phyloP scores from a whole-genome alignment of 495 filamentous ascomycete species.

The Beverwykella pulmonaria region DNA sequence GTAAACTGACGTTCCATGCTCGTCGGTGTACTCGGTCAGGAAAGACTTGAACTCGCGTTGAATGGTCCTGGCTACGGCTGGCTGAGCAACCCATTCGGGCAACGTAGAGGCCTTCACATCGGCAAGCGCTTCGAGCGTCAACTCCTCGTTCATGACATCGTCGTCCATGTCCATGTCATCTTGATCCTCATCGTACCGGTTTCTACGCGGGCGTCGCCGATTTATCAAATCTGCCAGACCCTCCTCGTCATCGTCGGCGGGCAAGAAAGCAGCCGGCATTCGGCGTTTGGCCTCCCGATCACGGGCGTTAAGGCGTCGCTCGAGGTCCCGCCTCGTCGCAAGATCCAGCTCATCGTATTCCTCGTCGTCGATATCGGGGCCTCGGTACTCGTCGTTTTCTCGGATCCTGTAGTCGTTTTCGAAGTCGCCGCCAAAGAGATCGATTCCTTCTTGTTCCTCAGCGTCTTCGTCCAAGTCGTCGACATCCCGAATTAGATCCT shows the following conservation, averaged over 20 bases:
- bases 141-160: slow-evolving; percentile 91
- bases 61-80: slow-evolving; percentile 88
- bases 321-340: slow-evolving; percentile 72
- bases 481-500: slow-evolving; percentile 75
- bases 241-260: slow-evolving; percentile 86
- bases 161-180: slow-evolving; percentile 87
- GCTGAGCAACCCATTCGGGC: slow-evolving; percentile 91
- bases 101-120: slow-evolving; percentile 90
- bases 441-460: slow-evolving; percentile 90
- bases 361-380: slow-evolving; percentile 77
- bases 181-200: slow-evolving; percentile 89
- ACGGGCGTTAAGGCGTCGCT: slow-evolving; percentile 78
- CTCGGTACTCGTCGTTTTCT: slow-evolving; percentile 68
- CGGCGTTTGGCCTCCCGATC: slow-evolving; percentile 74
- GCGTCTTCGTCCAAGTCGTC: slow-evolving; percentile 96
- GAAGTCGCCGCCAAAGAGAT: slow-evolving; percentile 89
- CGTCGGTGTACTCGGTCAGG: slow-evolving; percentile 92
- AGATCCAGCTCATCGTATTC: slow-evolving; percentile 75
- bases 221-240: slow-evolving; percentile 74
- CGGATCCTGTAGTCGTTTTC: slow-evolving; percentile 74
- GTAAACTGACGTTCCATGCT: slow-evolving; percentile 85
- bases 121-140: slow-evolving; percentile 85
- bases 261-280: slow-evolving; percentile 82
- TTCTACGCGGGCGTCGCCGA: slow-evolving; percentile 76
- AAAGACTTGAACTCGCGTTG: slow-evolving; percentile 97